phyloP scores from a whole-genome alignment of 306 rosid species.

The Alnus rubra region DNA sequence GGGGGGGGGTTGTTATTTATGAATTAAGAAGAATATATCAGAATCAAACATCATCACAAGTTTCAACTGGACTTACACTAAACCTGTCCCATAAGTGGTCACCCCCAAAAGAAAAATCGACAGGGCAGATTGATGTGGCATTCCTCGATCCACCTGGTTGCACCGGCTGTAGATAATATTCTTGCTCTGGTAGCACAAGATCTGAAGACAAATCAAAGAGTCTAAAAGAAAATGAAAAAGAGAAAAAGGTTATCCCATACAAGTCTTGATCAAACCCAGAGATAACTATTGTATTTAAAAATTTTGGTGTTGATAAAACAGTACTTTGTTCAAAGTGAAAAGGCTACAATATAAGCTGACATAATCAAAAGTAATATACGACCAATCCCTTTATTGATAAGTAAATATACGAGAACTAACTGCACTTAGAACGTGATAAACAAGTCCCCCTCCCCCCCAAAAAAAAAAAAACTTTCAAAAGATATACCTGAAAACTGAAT shows the following conservation, averaged over 20 bases:
- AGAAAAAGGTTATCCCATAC: constrained; percentile 5
- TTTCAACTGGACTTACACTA: constrained; percentile 63
- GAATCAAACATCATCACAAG: constrained; percentile 19
- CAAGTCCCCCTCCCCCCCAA: neutral
- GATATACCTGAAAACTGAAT: constrained; percentile 84
- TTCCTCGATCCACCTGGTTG: constrained; percentile 72
- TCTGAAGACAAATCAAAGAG: constrained; percentile 79
- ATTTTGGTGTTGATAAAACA: neutral
- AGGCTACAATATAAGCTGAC: constrained; percentile 1
- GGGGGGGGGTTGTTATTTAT: neutral
- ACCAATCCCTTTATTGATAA: neutral
- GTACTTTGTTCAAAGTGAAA: neutral
- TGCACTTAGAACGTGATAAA: neutral
- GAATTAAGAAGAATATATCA: neutral
- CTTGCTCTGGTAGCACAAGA: constrained; percentile 89
- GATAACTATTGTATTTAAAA: neutral
- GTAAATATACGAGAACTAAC: no score
- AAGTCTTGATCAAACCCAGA: constrained; percentile 9
- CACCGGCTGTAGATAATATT: constrained; percentile 83
- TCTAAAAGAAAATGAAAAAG: constrained; percentile 51
- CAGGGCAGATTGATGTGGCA: constrained; percentile 89
- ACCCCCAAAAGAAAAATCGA: constrained; percentile 91
- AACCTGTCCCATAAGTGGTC: constrained; percentile 96
- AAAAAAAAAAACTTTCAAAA: neutral
- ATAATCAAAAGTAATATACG: neutral